Percentiles rank a stretch among this genome's conserved stretches.
These are phyloP conservation scores for Mucor circinelloides DNA, from an alignment of 371 early-diverging fungal genomes.

Conservation along the genomic window DNA sequence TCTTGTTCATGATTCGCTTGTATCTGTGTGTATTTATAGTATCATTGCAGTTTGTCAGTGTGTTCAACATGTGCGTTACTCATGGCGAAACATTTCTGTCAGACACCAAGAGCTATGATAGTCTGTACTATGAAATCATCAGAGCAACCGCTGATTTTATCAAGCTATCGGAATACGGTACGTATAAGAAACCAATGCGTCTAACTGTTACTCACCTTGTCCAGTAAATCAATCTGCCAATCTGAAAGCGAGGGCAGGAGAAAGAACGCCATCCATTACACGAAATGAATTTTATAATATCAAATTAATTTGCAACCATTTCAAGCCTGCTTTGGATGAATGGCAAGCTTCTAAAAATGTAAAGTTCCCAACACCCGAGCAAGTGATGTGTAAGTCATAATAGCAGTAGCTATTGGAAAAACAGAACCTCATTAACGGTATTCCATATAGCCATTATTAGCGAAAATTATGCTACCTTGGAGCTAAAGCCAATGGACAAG, in stretches of 20 bases:
- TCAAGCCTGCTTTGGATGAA: constrained; percentile 44
- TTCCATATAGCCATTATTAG: constrained; percentile 21
- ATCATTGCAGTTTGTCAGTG: constrained; percentile 32
- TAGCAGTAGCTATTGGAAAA: too few species aligned
- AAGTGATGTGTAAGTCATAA: constrained; percentile 43
- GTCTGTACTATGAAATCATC: constrained; percentile 59
- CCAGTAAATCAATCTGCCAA: neutral
- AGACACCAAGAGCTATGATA: constrained; percentile 55
- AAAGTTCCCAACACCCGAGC: constrained; percentile 37
- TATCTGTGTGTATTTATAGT: neutral
- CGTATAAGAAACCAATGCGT: neutral
- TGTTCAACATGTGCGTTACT: constrained; percentile 54
- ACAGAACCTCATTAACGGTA: neutral
- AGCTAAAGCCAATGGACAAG: constrained; percentile 27
- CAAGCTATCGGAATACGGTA: constrained; percentile 45
- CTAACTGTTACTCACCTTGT: neutral
- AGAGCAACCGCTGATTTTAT: constrained; percentile 46
- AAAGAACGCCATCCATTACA: constrained; percentile 13
- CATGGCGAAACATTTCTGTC: constrained; percentile 57
- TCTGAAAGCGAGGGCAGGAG: neutral
- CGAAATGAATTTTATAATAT: constrained; percentile 32
- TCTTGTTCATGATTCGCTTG: neutral
- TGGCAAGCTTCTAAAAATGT: constrained; percentile 34
- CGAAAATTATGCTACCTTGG: constrained; percentile 32
- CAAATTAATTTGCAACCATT: constrained; percentile 43